A percentile compares a stretch with the other conserved stretches of the same genome.
Evolutionary conservation across 2,329 filamentous ascomycete species (phyloP).

Genomic region (Graphium sp.): DNA sequence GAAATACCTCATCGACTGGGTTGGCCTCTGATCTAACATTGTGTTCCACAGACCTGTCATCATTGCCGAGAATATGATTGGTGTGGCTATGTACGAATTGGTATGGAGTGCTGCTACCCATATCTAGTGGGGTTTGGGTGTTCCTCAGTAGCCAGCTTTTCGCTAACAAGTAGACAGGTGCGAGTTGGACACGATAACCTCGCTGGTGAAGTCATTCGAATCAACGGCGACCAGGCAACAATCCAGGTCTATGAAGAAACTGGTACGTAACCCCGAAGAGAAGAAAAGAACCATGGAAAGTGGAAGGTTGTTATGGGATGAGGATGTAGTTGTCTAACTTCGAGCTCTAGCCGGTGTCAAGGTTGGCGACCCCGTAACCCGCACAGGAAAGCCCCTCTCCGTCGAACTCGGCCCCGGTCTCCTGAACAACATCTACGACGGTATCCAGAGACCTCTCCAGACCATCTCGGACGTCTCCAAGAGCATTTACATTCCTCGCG

Average conservation of each 20-base stretch:
- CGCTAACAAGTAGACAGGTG: no score
- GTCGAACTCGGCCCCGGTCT: conserved; percentile 94
- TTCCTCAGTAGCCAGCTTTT: no score
- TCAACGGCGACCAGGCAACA: conserved; percentile 86
- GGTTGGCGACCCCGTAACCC: conserved; percentile 79
- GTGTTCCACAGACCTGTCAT: conserved; percentile 57
- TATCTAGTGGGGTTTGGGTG: no score
- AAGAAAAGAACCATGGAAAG: no score
- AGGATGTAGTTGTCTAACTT: no score
- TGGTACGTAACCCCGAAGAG: conserved; percentile 43
- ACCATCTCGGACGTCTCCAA: conserved; percentile 61
- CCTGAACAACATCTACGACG: conserved; percentile 98
- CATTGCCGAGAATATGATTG: conserved; percentile 94
- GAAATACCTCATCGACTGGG: no score
- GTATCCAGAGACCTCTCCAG: conserved; percentile 89
- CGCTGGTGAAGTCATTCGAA: conserved; percentile 94
- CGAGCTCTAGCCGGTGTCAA: conserved; percentile 61
- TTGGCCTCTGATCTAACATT: conserved; percentile 17
- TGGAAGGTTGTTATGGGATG: no score
- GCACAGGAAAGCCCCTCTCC: conserved; percentile 89
- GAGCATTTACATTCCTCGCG: conserved; percentile 95
- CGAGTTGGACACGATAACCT: conserved; percentile 83
- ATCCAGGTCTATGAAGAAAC: conserved; percentile 99
- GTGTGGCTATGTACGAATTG: conserved; percentile 99
- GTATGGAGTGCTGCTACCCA: no score